phyloP scores from a whole-genome alignment of 2,329 filamentous ascomycete genomes.

The Fusarium pilosicola region DNA sequence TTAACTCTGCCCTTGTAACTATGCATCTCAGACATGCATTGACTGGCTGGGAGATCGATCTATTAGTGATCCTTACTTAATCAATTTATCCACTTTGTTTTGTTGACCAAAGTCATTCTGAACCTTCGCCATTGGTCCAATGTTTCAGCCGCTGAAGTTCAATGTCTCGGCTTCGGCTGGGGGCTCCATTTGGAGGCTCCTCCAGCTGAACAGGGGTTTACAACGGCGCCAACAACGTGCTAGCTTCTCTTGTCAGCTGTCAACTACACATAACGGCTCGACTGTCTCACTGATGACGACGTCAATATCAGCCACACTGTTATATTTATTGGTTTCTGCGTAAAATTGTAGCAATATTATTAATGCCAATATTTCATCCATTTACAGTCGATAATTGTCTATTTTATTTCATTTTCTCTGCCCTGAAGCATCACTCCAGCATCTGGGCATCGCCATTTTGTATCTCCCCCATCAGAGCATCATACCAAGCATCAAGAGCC shows the following conservation, averaged over 20 bases:
- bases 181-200: not conserved
- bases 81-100: not conserved
- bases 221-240: not conserved
- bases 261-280: not conserved
- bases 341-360: rapidly evolving
- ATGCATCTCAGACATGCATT: not conserved
- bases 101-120: not conserved
- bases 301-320: not conserved
- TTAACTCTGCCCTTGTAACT: not conserved
- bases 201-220: not conserved
- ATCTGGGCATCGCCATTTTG: not conserved
- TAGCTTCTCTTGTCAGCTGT: not conserved
- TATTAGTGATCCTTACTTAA: not conserved
- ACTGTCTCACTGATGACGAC: not conserved
- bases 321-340: rapidly evolving
- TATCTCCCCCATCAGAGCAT: conserved; percentile 3
- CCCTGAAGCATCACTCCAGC: not conserved
- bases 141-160: no score
- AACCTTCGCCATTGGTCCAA: not conserved
- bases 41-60: not conserved
- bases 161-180: not conserved
- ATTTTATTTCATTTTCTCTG: rapidly evolving
- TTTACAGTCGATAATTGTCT: rapidly evolving
- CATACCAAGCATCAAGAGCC: conserved; percentile 9
- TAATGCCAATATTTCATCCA: no score